A percentile compares a stretch with the other conserved stretches of the same genome.
phyloP scores from a whole-genome alignment of 2,329 filamentous ascomycete genomes.

The Sphaerulina vaccinii region DNA sequence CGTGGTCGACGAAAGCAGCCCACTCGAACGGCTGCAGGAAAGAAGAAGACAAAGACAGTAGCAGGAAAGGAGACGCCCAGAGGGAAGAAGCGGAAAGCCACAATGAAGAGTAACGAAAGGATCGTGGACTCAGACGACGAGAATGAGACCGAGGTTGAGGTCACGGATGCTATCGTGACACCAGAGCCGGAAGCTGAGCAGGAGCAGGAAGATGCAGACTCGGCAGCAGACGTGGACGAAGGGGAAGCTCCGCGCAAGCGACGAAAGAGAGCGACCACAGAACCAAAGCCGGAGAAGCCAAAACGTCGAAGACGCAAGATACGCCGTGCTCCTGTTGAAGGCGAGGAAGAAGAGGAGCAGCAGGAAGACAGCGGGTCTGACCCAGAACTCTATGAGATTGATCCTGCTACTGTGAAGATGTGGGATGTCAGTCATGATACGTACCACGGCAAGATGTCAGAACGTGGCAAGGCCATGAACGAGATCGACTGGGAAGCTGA shows the following conservation, averaged over 20 bases:
- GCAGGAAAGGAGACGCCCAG: slow-evolving; percentile 7
- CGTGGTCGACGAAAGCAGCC: slow-evolving; percentile 11
- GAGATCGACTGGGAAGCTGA: slow-evolving; percentile 61
- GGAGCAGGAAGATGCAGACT: neutral
- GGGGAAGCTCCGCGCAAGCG: slow-evolving; percentile 12
- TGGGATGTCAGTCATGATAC: slow-evolving; percentile 66
- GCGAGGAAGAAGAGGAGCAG: slow-evolving; percentile 15
- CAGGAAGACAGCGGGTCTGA: slow-evolving; percentile 30
- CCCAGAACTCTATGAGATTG: slow-evolving; percentile 51
- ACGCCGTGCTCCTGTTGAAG: slow-evolving; percentile 5
- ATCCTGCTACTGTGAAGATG: slow-evolving; percentile 68
- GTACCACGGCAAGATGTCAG: slow-evolving; percentile 65
- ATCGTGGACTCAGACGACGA: slow-evolving; percentile 26
- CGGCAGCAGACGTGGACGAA: slow-evolving; percentile 7
- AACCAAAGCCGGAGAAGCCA: slow-evolving; percentile 17
- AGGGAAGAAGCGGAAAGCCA: slow-evolving; percentile 12
- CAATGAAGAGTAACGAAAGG: slow-evolving; percentile 20
- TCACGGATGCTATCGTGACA: neutral
- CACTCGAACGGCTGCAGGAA: slow-evolving; percentile 7
- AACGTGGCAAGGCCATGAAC: slow-evolving; percentile 69
- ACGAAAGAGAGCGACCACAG: slow-evolving; percentile 16
- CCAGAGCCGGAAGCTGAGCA: neutral
- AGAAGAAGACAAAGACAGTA: slow-evolving; percentile 3
- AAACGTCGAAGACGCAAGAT: slow-evolving; percentile 4
- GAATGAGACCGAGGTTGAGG: slow-evolving; percentile 17